Base-by-base conservation (phyloP, 805 yeast species). In the Teunomyces panamensis region DNA sequence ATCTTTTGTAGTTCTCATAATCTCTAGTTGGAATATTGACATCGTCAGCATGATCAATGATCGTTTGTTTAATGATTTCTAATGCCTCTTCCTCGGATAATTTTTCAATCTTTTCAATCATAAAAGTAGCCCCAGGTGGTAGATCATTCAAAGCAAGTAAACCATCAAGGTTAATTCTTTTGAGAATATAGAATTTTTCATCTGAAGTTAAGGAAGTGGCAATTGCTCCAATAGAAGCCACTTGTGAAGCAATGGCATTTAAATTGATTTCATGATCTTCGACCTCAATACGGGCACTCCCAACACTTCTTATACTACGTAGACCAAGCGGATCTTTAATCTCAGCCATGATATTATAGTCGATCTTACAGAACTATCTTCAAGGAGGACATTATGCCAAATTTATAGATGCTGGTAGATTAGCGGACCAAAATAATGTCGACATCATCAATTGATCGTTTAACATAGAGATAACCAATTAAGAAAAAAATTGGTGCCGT, bases 61-160 rank as follows among this genome's bases (percentile, higher is more conserved):
- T 50, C 4, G 77, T 73, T 13, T 66, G 62, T 29, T 60, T 56
- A 41, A 81, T 57, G 35, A 78, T 68, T 8, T 62, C 64, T 1
- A 70, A 33, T 0, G 81, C 71, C 34, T 75, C 77, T 1, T 65
- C 71, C 9, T 64, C 55, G 3, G 67, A 44, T 54, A 74, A 50
- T 26, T 54, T 51, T 54, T 62, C 66, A 42, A 75, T 66, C 50
- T 69, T 72, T 32, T 69, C 73, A 48, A 73, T 62, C 67, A 78
- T 70, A 53, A 64, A 75, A 14, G 69, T 57, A 11, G 65, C 72
- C 4, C 53, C 53, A 10, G 53, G 50, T 5, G 73, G 73, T 44
- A 69, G 56, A 44, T 64, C 64, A 17, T 63, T 66, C 45, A 59
- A 56, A 17, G 56, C 24, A 1, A 48, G 57, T 48, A 68, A 59